Evolutionary conservation across 805 yeast genomes (phyloP), one percentile per base, ranked within the genome.

Genomic region (Spathaspora sp.): DNA sequence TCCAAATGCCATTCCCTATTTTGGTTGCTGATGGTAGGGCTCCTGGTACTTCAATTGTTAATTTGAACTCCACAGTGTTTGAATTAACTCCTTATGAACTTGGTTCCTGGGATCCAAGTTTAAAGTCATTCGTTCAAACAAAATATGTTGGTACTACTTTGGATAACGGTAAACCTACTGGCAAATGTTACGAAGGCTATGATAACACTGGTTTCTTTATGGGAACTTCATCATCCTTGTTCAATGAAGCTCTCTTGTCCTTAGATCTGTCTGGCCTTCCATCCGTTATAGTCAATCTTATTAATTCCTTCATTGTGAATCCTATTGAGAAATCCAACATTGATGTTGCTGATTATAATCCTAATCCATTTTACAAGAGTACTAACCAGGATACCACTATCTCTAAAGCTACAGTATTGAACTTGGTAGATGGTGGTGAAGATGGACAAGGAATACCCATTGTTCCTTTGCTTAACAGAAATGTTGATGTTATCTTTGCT

Each of bases 41-140:
- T 12, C 76, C 76, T 2, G 68, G 66, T 28, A 54, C 66, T 1
- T 50, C 49, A 11, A 57, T 68, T 49, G 60, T 69, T 43, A 62
- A 66, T 55, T 66, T 62, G 2, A 70, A 72, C 57, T 70, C 77
- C 23, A 70, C 78, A 1, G 65, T 73, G 12, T 62, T 72, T 50
- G 78, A 73, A 61, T 50, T 70, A 51, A 69, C 61, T 48, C 73
- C 78, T 5, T 72, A 48, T 55, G 78, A 73, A 57, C 51, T 90
- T 61, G 97, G 97, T 14, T 84, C 96, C 4, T 90, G 96, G 96
- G 97, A 91, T 62, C 87, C 89, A 14, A 73, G 86, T 1, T 68
- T 88, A 50, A 73, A 78, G 50, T 70, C 86, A 2, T 90, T 91
- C 66, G 75, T 84, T 11, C 84, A 86, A 54, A 68, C 82, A 44